Conservation (phyloP, 1,139 yeast species). For the Lizanozyma gosingica region DNA sequence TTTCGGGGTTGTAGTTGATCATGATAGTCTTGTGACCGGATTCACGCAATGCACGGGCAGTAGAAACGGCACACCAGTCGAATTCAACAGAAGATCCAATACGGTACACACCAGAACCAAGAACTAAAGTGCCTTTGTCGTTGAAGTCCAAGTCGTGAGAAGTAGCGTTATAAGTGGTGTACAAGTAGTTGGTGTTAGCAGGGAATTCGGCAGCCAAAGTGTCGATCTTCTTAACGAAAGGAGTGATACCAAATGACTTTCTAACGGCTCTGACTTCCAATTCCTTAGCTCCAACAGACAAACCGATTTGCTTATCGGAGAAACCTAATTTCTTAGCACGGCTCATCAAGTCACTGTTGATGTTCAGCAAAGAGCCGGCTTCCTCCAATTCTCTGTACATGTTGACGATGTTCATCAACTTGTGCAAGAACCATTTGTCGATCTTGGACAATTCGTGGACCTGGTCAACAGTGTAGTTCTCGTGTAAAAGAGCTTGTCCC, state of each 20-base stretch:
- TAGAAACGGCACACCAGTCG: conserved; percentile 98
- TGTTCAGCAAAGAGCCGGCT: conserved; percentile 38
- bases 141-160: conserved; percentile 76
- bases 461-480: conserved; percentile 80
- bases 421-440: conserved; percentile 93
- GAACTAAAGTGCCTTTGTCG: conserved; percentile 87
- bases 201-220: conserved; percentile 99
- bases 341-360: conserved; percentile 61
- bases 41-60: conserved; percentile 89
- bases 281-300: conserved; percentile 60
- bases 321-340: conserved; percentile 92
- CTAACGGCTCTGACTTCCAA: conserved; percentile 73
- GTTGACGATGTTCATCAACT: conserved; percentile 81
- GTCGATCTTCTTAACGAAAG: conserved; percentile 94
- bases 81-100: conserved; percentile 98
- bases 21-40: conserved; percentile 85
- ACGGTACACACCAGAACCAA: conserved; percentile 97
- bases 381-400: conserved; percentile 76
- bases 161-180: conserved; percentile 92
- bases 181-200: conserved; percentile 89
- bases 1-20: conserved; percentile 98
- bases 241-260: conserved; percentile 70
- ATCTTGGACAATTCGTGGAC: conserved; percentile 88
- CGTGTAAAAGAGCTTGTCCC: conserved; percentile 90
- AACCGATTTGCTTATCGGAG: conserved; percentile 87